A percentile compares a stretch with the other conserved stretches of the same genome.
phyloP scores from a whole-genome alignment of 2,329 filamentous ascomycete genomes.

The Xylogone sp. region DNA sequence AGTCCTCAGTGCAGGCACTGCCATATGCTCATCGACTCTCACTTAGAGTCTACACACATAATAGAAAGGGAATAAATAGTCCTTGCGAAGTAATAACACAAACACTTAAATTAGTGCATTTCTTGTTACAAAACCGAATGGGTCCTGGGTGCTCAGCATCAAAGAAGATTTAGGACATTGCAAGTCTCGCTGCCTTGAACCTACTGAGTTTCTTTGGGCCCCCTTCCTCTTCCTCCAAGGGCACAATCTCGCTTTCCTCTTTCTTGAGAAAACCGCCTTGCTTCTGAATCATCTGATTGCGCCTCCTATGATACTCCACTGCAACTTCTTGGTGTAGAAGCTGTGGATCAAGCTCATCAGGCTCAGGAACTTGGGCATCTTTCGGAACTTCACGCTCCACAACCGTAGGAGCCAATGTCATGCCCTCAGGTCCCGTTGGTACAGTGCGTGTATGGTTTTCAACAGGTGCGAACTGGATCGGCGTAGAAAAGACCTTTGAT shows the following conservation, averaged over 20 bases:
- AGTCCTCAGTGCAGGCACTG: background rate
- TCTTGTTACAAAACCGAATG: background rate
- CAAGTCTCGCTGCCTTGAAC: conserved; percentile 68
- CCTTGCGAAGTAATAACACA: background rate
- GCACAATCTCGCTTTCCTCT: conserved; percentile 59
- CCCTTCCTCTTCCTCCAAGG: conserved; percentile 62
- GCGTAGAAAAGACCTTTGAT: conserved; percentile 19
- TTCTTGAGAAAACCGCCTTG: conserved; percentile 78
- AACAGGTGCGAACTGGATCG: conserved; percentile 20
- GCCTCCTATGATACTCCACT: conserved; percentile 75
- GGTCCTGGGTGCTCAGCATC: background rate
- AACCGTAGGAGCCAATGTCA: conserved; percentile 55
- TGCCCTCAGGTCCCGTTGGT: conserved; percentile 34
- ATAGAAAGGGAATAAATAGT: background rate
- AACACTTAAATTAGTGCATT: background rate
- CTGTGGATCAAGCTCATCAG: conserved; percentile 68
- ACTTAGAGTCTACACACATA: conserved; percentile 1
- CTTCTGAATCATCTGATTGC: conserved; percentile 77
- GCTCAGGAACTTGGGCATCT: conserved; percentile 34
- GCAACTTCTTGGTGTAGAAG: conserved; percentile 75
- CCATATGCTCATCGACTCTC: background rate
- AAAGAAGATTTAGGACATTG: conserved; percentile 38
- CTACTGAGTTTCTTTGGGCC: conserved; percentile 63
- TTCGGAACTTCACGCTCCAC: conserved; percentile 47
- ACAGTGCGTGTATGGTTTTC: conserved; percentile 15